Evolutionary conservation across 768 basidiomycete genomes (phyloP).

Genomic region (Amanita jacksonii): DNA sequence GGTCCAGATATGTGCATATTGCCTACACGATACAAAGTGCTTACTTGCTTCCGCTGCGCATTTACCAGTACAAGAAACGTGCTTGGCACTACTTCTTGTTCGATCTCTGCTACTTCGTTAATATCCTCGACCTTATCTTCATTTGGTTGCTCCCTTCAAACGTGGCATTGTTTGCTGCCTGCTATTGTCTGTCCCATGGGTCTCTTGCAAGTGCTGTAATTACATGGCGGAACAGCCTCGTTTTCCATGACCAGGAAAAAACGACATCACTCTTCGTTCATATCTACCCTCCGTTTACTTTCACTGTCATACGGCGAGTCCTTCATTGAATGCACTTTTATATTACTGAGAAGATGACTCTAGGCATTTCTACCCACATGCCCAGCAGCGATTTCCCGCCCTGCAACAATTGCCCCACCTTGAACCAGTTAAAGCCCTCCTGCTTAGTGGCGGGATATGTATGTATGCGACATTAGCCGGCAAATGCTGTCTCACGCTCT

Average conservation of each 20-base stretch:
- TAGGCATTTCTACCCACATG: conserved; percentile 84
- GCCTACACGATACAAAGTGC: conserved; percentile 72
- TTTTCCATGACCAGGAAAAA: conserved; percentile 96
- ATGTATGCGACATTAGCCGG: conserved; percentile 20
- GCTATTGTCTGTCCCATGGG: conserved; percentile 89
- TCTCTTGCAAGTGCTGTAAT: conserved; percentile 90
- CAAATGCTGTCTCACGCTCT: conserved; percentile 12
- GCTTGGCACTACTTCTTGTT: conserved; percentile 93
- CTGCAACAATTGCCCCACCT: conserved; percentile 60
- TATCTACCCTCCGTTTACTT: conserved; percentile 84
- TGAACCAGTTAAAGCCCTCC: conserved; percentile 59
- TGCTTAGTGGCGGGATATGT: conserved; percentile 82
- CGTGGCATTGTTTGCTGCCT: conserved; percentile 76
- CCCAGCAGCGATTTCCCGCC: conserved; percentile 80
- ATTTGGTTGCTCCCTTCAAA: conserved; percentile 84
- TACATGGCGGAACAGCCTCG: conserved; percentile 97
- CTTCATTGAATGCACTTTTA: neutral
- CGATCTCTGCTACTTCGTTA: conserved; percentile 90
- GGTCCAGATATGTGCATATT: conserved; percentile 76
- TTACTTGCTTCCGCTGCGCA: conserved; percentile 76
- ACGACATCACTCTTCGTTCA: conserved; percentile 94
- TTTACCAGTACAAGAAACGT: conserved; percentile 84
- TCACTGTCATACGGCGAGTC: conserved; percentile 80
- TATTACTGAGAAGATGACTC: neutral
- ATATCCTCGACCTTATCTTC: conserved; percentile 83